Conservation (phyloP, 805 yeast species). For the Starmerella roubikii region DNA sequence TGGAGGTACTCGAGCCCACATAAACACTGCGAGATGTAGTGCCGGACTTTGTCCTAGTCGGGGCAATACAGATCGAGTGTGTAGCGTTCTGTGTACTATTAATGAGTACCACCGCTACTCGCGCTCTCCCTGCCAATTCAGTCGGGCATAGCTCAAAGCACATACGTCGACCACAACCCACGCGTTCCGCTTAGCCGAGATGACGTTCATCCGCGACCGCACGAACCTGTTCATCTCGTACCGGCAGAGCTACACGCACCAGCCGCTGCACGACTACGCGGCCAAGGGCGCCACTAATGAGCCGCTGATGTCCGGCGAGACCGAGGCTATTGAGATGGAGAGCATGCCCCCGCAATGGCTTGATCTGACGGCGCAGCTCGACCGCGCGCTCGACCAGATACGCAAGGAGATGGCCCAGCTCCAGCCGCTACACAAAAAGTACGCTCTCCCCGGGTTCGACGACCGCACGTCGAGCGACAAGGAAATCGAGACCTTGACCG, state of each 20-base stretch:
- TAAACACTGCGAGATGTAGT: too few species aligned
- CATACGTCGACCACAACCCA: too few species aligned
- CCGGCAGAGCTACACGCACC: slow-evolving; percentile 77
- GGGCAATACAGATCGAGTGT: too few species aligned
- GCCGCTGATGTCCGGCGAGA: slow-evolving; percentile 36
- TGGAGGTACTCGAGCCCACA: too few species aligned
- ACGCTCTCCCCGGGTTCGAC: slow-evolving; percentile 73
- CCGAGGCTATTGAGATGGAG: slow-evolving; percentile 40
- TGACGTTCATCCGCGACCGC: slow-evolving; percentile 69
- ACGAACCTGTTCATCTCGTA: slow-evolving; percentile 85
- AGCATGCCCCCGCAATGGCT: slow-evolving; percentile 66
- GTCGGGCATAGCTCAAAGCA: too few species aligned
- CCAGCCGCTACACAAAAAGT: slow-evolving; percentile 60
- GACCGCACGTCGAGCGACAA: slow-evolving; percentile 67
- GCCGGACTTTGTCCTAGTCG: too few species aligned
- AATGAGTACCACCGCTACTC: too few species aligned
- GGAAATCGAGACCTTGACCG: slow-evolving; percentile 66
- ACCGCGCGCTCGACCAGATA: slow-evolving; percentile 42
- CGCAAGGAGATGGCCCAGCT: slow-evolving; percentile 44
- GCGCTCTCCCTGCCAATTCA: too few species aligned
- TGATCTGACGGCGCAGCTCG: slow-evolving; percentile 60
- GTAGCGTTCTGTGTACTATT: too few species aligned
- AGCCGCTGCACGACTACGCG: slow-evolving; percentile 20
- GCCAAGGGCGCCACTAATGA: slow-evolving; percentile 30
- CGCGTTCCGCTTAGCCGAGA: slow-evolving; percentile 20